A percentile compares a stretch with the other conserved stretches of the same genome.
These are phyloP conservation scores for Saturnispora hagleri DNA, from an alignment of 805 yeast genomes.

Conservation along the genomic window DNA sequence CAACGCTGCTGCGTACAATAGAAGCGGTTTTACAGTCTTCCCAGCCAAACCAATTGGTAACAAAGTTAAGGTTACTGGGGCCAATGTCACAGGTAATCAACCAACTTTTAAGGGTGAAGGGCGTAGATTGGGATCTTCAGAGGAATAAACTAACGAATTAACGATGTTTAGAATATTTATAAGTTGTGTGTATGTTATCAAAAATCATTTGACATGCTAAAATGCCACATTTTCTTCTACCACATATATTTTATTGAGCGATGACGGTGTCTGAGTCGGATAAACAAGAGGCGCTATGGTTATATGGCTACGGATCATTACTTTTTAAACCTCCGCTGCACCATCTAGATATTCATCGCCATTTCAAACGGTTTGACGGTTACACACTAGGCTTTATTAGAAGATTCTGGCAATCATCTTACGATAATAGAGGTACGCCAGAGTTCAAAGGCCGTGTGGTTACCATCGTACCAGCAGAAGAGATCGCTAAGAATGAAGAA, in stretches of 20 bases:
- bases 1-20: constrained; percentile 21
- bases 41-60: constrained; percentile 12
- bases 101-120: constrained; percentile 5
- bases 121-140: constrained; percentile 5
- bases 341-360: constrained; percentile 32
- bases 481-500: constrained; percentile 33
- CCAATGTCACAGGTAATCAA: not conserved
- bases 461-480: constrained; percentile 58
- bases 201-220: not conserved
- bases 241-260: not conserved
- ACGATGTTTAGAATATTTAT: not conserved
- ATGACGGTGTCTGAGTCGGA: not conserved
- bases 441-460: constrained; percentile 85
- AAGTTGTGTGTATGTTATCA: not conserved
- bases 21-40: constrained; percentile 17
- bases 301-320: constrained; percentile 84
- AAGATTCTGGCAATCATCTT: constrained; percentile 85
- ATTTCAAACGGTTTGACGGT: constrained; percentile 45
- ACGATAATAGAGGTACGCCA: constrained; percentile 86
- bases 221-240: not conserved
- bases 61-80: constrained; percentile 12
- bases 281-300: constrained; percentile 45
- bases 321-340: constrained; percentile 82
- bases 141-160: not conserved
- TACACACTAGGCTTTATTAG: constrained; percentile 67